phyloP scores from a whole-genome alignment of 371 early-diverging fungal species.

The Rhizoclosmatium hyalinum region DNA sequence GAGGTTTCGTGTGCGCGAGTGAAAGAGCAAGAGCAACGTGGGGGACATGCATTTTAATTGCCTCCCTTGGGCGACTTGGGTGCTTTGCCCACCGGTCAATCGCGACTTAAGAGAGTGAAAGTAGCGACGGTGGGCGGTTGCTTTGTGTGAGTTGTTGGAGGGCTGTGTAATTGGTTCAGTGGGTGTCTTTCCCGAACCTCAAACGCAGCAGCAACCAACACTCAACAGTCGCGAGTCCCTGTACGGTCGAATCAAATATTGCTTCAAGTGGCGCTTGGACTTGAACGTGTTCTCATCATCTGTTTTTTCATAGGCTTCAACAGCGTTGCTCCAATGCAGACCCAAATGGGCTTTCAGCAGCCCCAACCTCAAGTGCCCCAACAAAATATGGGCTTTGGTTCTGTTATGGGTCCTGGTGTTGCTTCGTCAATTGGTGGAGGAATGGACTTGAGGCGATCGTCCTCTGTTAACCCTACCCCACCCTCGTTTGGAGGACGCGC shows the following conservation, averaged over 20 bases:
- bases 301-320: not conserved
- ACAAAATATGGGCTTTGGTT: not conserved
- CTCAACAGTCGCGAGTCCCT: too few relatives aligned
- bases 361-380: not conserved
- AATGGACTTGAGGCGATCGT: conserved; percentile 1
- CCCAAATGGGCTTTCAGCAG: conserved; percentile 4
- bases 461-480: not conserved
- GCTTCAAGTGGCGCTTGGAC: not conserved
- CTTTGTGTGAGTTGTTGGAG: not conserved
- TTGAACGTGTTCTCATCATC: not conserved
- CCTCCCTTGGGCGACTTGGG: too few relatives aligned
- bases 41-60: too few relatives aligned
- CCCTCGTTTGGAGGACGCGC: not conserved
- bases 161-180: not conserved
- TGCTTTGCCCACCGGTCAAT: not conserved
- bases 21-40: too few relatives aligned
- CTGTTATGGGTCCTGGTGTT: not conserved
- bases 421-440: not conserved
- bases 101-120: not conserved
- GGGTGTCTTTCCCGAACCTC: too few relatives aligned
- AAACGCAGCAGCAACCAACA: too few relatives aligned
- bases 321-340: not conserved
- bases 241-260: not conserved
- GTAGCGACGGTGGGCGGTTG: not conserved
- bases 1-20: not conserved